Evolutionary conservation across 106 monocot species (phyloP), one percentile per base, ranked within the genome.

Genomic region (Iris macrosiphon): DNA sequence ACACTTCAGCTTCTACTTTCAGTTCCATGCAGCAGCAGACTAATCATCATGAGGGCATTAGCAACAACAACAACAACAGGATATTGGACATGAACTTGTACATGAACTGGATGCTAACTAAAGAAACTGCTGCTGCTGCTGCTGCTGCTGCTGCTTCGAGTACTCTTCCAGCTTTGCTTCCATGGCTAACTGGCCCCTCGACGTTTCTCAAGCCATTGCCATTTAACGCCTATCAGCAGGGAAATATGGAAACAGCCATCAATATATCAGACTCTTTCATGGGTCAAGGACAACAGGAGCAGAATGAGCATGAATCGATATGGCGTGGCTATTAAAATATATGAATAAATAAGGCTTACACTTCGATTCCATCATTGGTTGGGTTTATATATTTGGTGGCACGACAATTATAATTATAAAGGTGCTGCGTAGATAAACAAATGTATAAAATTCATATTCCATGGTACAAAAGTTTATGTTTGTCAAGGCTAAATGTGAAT

Each of bases 251-350:
- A 15, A 45, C 17, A 46, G 39, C 11, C 10, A 38, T 20, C 18
- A 58, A 30, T 16, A 26, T 30, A 20, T 42, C 51, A 16, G 75
- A 52, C 51, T 61, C 70, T 4, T 69, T 73, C 33, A 34, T 24
- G 0, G 55, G 5, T 1, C 65, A 74, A 49, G 52, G 13, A 4
- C 39, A 54, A 27, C 75, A 69, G 49, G 69, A 77, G 35, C 35
- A 41, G 25, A 49, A 63, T 49, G 47, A 75, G 54, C 63, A 71
- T 26, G 72, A 59, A 29, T 38, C 59, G 14, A 44, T 64, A 4
- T 77, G 76, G 76, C 26, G 61, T 46, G 56, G 62, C 25, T 64
- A 63, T n/a, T n/a, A n/a, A n/a, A n/a, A n/a, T n/a, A n/a, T n/a
- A n/a, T n/a, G n/a, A n/a, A n/a, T n/a, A n/a, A n/a, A n/a, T n/a